Evolutionary conservation across 805 yeast species (phyloP).

Genomic region (Wickerhamiella siamensis): DNA sequence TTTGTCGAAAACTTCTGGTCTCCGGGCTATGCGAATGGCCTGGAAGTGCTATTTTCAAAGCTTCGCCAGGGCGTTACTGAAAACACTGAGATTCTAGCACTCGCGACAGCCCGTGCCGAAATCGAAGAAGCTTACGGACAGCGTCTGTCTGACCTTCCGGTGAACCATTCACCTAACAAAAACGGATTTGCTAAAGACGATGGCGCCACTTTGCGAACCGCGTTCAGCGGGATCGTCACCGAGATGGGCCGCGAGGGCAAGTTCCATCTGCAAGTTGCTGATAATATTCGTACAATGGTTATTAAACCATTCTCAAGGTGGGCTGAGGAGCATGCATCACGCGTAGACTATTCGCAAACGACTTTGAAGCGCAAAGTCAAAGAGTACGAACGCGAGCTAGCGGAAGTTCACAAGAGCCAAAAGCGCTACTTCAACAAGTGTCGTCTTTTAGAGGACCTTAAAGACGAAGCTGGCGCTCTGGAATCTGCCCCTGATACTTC

Average conservation of each 20-base stretch:
- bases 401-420: slow-evolving; percentile 41
- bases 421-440: slow-evolving; percentile 66
- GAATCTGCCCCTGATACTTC: not conserved
- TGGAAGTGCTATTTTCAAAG: slow-evolving; percentile 26
- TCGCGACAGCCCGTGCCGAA: slow-evolving; percentile 58
- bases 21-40: slow-evolving; percentile 20
- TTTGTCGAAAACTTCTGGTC: slow-evolving; percentile 20
- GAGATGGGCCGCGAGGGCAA: slow-evolving; percentile 46
- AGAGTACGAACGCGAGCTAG: slow-evolving; percentile 34
- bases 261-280: slow-evolving; percentile 46
- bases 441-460: slow-evolving; percentile 54
- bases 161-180: slow-evolving; percentile 26
- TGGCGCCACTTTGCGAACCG: slow-evolving; percentile 49
- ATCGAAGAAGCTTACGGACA: slow-evolving; percentile 54
- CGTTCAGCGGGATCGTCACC: slow-evolving; percentile 42
- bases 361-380: slow-evolving; percentile 37
- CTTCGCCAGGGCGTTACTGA: slow-evolving; percentile 45
- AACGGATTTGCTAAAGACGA: slow-evolving; percentile 40
- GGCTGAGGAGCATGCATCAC: slow-evolving; percentile 56
- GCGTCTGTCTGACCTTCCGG: slow-evolving; percentile 32
- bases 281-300: slow-evolving; percentile 44
- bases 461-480: slow-evolving; percentile 9
- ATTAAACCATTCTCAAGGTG: slow-evolving; percentile 58
- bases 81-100: slow-evolving; percentile 49
- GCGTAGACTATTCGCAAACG: slow-evolving; percentile 48